Conservation (phyloP, 2,329 filamentous ascomycete genomes). For the Cladosporium sp. region DNA sequence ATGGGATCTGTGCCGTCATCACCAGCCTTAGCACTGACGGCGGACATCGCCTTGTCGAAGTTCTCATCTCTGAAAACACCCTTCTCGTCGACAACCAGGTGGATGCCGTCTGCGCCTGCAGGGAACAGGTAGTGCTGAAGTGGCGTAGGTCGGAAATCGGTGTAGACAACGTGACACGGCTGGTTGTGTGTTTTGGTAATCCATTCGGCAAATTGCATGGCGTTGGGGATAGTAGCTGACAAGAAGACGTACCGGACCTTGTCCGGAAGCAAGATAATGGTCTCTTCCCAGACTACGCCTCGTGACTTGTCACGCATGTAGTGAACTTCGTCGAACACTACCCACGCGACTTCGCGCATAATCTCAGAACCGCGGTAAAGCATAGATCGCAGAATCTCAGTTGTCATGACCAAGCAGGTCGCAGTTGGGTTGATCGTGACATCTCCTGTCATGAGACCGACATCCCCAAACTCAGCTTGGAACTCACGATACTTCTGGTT, state of each 20-base stretch:
- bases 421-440: constrained; percentile 99
- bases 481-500: constrained; percentile 99
- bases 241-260: constrained; percentile 99
- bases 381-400: constrained; percentile 98
- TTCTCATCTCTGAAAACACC: constrained; percentile 95
- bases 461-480: constrained; percentile 90
- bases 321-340: constrained; percentile 97
- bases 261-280: constrained; percentile 94
- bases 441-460: constrained; percentile 97
- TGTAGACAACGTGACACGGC: constrained; percentile 98
- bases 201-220: constrained; percentile 99
- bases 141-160: constrained; percentile 94
- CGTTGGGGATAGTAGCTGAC: constrained; percentile 96
- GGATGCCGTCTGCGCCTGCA: constrained; percentile 85
- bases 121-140: constrained; percentile 98
- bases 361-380: constrained; percentile 97
- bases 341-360: constrained; percentile 99
- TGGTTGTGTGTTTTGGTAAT: constrained; percentile 97
- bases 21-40: constrained; percentile 84
- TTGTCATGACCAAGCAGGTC: constrained; percentile 98
- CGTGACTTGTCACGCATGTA: constrained; percentile 92
- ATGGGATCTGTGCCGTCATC: constrained; percentile 77
- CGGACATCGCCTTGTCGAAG: constrained; percentile 92
- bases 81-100: constrained; percentile 94
- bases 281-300: constrained; percentile 99